Base-by-base conservation (phyloP, 495 filamentous ascomycete genomes). In the Penicillium crystallinum region DNA sequence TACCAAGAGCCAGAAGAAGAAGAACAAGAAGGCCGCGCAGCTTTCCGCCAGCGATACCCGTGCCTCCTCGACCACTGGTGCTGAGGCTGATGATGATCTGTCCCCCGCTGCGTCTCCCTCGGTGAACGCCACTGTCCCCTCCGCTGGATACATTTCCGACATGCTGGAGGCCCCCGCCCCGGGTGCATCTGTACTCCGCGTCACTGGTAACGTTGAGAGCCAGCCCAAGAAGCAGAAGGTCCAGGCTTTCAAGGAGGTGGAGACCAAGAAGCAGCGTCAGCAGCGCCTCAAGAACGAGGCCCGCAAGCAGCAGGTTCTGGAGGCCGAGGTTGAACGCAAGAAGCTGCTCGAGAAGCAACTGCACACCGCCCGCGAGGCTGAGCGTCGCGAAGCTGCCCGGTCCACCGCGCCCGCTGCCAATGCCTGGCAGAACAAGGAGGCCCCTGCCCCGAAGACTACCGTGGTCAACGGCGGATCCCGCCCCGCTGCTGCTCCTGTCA, bases 181-280 rank as follows among this genome's bases (percentile, higher is more conserved):
- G 33, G 87, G 77, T 18, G 86, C 89, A n/a, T 83, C 85, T 5
- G 83, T 90, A 34, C 79, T 96, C 31, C 84, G 87, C 18, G 70
- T 96, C 38, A 91, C 85, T 37, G 82, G 83, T 36, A 69, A 77
- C 5, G 74, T 80, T 27, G 80, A 86, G 56, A 72, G 72, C 37
- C 79, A 82, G 58, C 68, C 81, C 38, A 86, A 84, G 74, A 79
- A 84, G 67, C 72, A 78, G 63, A 87, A 86, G 75, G 58, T 73
- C 49, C 75, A 78, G 62, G 77, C 79, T 62, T 71, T 71, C 65
- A 72, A 76, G 63, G 65, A 70, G 46, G 78, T 76, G 11, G 87
- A 91, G 71, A 87, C 84, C 22, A 95, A 96, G 84, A 96, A 95
- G 77, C 88, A 92, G 72, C 83, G 90, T 43, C 89, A 93, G 74